Evolutionary conservation across 1,284 basidiomycete genomes (phyloP).

Genomic region (Apiotrichum porosum): DNA sequence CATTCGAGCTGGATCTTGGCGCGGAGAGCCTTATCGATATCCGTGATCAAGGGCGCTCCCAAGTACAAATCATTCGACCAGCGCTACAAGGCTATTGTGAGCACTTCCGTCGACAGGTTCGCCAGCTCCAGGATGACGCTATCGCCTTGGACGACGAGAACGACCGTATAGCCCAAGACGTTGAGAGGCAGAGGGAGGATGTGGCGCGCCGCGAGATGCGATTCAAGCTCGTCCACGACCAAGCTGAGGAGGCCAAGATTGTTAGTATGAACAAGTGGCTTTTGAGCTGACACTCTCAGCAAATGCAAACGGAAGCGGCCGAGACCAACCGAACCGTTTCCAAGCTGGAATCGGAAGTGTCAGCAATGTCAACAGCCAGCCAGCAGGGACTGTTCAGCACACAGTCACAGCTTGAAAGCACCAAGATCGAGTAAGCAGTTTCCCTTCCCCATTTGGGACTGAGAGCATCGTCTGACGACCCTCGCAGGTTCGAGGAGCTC

Average conservation of each 20-base stretch:
- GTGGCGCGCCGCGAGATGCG: slow-evolving; percentile 59
- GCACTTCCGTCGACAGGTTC: slow-evolving; percentile 60
- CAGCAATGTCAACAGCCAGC: slow-evolving; percentile 32
- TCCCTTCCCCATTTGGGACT: too few species aligned
- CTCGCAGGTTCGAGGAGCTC: slow-evolving; percentile 35
- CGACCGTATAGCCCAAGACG: slow-evolving; percentile 56
- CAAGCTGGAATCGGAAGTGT: slow-evolving; percentile 36
- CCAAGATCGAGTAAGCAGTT: slow-evolving; percentile 36
- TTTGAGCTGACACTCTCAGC: slow-evolving; percentile 26
- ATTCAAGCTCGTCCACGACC: slow-evolving; percentile 51
- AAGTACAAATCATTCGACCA: slow-evolving; percentile 65
- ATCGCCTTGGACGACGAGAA: slow-evolving; percentile 73
- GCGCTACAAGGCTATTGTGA: slow-evolving; percentile 66
- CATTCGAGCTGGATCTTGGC: slow-evolving; percentile 68
- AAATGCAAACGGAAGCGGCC: slow-evolving; percentile 29
- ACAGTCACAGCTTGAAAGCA: slow-evolving; percentile 37
- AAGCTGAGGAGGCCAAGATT: slow-evolving; percentile 70
- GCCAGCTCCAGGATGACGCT: slow-evolving; percentile 64
- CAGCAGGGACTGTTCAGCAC: slow-evolving; percentile 36
- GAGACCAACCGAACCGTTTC: slow-evolving; percentile 32
- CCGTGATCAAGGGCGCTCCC: slow-evolving; percentile 58
- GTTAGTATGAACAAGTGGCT: slow-evolving; percentile 48
- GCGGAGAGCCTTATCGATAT: slow-evolving; percentile 62
- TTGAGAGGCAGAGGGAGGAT: slow-evolving; percentile 57
- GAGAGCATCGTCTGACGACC: not conserved